Evolutionary conservation across 2,329 filamentous ascomycete species (phyloP), one percentile per base, ranked within the genome.

Genomic region (Pyrenophora seminiperda): DNA sequence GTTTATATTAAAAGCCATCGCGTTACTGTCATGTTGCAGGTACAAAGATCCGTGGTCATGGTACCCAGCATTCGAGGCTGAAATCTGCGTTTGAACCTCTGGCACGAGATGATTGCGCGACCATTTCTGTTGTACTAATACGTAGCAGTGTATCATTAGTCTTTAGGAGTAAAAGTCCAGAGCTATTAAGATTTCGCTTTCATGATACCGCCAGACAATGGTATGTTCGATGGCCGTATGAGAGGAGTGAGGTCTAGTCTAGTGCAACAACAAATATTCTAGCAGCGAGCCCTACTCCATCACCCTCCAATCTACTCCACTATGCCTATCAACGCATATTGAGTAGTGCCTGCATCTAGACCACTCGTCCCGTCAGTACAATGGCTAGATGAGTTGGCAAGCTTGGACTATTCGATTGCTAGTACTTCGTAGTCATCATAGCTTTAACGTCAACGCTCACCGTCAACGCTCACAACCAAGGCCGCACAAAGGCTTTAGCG

Each of bases 401-500:
- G 42, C 42, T 45, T 45, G 33, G 24, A 45, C 17, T 37, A 33
- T 45, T 45, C 33, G 33, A n/a, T 40, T 41, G 22, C 7, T 27
- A 11, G 30, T 11, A 32, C 15, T 39, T 27, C 9, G 30, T 11
- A 32, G 20, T 39, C 31, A 34, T 14, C 19, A 24, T 29, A 38
- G 31, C 46, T 42, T n/a, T 4, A 36, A 41, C 30, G 15, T 14
- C 37, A 36, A 33, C n/a, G 14, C 27, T 33, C 17, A 24, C 39
- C 31, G 27, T 22, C 27, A 40, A 50, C 41, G 17, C 27, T 22
- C 36, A 17, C 7, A 36, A 34, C 39, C 47, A 29, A 42, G 47
- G 51, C 34, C 42, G 30, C 30, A 22, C 14, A 24, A 10, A 39
- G 42, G 47, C 42, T 51, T 38, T 40, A 29, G 42, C 38, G 30